These are phyloP conservation scores for Glarea lozoyensis DNA, from an alignment of 495 filamentous ascomycete species.

Conservation along the genomic window DNA sequence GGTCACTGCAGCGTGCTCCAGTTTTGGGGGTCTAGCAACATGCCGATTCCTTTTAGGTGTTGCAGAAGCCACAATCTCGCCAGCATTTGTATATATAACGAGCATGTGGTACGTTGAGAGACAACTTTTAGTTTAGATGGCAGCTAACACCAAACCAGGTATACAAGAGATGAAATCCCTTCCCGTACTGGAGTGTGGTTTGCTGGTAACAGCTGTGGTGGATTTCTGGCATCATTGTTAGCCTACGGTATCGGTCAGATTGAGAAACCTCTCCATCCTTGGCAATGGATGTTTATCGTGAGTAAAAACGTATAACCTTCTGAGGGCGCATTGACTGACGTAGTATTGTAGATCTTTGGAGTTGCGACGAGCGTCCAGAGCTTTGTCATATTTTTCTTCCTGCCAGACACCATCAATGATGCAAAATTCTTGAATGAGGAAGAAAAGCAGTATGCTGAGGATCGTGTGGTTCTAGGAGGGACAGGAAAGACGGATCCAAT, in stretches of 20 bases:
- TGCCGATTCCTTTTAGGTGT: slow-evolving; percentile 52
- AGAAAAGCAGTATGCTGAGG: slow-evolving; percentile 33
- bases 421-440: slow-evolving; percentile 55
- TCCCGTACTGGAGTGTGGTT: slow-evolving; percentile 53
- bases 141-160: too few relatives aligned
- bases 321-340: slow-evolving; percentile 16
- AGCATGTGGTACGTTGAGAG: slow-evolving; percentile 43
- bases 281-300: slow-evolving; percentile 47
- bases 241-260: slow-evolving; percentile 19
- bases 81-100: background rate
- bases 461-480: slow-evolving; percentile 28
- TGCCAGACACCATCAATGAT: slow-evolving; percentile 64
- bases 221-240: slow-evolving; percentile 7
- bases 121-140: slow-evolving; percentile 33
- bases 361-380: slow-evolving; percentile 50
- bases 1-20: slow-evolving; percentile 40
- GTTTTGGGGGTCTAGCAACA: slow-evolving; percentile 9
- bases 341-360: slow-evolving; percentile 58
- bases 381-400: slow-evolving; percentile 48
- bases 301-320: slow-evolving; percentile 59
- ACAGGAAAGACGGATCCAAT: slow-evolving; percentile 24
- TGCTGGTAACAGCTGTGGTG: slow-evolving; percentile 47
- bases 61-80: slow-evolving; percentile 43
- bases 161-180: slow-evolving; percentile 51
- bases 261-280: slow-evolving; percentile 32